Conservation (phyloP, 352 stramenopile species). For the Pythium plurisporium region DNA sequence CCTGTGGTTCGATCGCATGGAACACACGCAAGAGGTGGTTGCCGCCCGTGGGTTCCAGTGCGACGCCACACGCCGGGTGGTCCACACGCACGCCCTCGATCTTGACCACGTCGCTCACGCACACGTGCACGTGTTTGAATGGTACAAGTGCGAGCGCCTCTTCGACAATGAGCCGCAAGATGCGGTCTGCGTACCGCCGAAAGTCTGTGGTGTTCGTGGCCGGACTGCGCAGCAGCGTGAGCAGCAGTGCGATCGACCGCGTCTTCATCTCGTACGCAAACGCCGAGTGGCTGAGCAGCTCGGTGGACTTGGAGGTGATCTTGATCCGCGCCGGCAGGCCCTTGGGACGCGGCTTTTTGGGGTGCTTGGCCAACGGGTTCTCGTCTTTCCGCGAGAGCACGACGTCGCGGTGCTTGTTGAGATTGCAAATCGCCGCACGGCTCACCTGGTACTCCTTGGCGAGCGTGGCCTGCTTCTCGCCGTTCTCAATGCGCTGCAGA, state of each 20-base stretch:
- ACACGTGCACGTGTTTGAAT: constrained; percentile 15
- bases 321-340: no score
- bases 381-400: constrained; percentile 36
- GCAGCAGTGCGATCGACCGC: constrained; percentile 9
- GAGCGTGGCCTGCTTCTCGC: constrained; percentile 45
- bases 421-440: constrained; percentile 50
- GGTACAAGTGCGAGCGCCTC: constrained; percentile 14
- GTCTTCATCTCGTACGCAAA: constrained; percentile 9
- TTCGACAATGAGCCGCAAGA: constrained; percentile 56
- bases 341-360: no score
- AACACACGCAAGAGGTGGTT: constrained; percentile 26
- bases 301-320: constrained; percentile 3
- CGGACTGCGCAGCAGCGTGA: constrained; percentile 16
- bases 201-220: constrained; percentile 23
- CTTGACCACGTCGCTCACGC: constrained; percentile 1
- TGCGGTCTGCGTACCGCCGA: constrained; percentile 34
- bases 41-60: constrained; percentile 19
- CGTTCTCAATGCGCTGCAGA: constrained; percentile 31
- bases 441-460: constrained; percentile 56
- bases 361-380: constrained; percentile 44
- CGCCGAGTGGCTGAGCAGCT: no score
- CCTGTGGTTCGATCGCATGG: constrained; percentile 17
- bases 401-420: constrained; percentile 43
- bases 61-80: constrained; percentile 21
- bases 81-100: constrained; percentile 17